A percentile compares a stretch with the other conserved stretches of the same genome.
phyloP scores from a whole-genome alignment of 176 grass and related monocot genomes.

The bread wheat (Triticum aestivum) region IWGSC_CS_RefSeq_v2.1 NC_057798.1:183625699-183626198 shows the following conservation, averaged over 20 bases:
- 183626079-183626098: neutral
- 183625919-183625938: constrained; percentile 80
- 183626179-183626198: constrained; percentile 45
- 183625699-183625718: neutral
- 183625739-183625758: neutral
- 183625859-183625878: neutral
- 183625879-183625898: neutral
- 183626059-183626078: neutral
- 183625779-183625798: neutral
- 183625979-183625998: constrained; percentile 7
- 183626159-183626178: neutral
- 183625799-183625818: neutral
- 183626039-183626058: neutral
- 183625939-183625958: constrained; percentile 79
- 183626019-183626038: constrained; percentile 57
- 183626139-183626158: neutral
- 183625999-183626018: neutral
- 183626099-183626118: neutral
- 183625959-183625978: constrained; percentile 54
- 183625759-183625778: neutral
- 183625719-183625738: neutral
- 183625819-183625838: neutral
- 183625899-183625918: constrained; percentile 43
- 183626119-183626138: neutral
- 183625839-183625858: neutral